Evolutionary conservation across 2,329 filamentous ascomycete species (phyloP).

Genomic region (Cladophialophora carrionii): DNA sequence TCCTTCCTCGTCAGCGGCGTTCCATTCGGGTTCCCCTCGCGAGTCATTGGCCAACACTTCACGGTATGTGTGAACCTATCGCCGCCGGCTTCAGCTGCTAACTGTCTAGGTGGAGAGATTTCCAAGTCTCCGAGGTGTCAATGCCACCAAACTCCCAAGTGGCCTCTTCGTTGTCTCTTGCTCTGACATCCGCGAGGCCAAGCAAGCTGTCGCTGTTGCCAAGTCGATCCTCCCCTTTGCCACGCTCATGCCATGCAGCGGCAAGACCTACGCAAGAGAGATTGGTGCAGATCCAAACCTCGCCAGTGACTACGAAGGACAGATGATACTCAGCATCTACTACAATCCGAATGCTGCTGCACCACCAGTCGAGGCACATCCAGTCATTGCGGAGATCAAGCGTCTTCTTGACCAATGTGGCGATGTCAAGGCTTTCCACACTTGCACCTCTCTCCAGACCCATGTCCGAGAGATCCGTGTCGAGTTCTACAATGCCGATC

Average conservation of each 20-base stretch:
- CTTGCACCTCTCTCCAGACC: slow-evolving; percentile 39
- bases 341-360: slow-evolving; percentile 40
- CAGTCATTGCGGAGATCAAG: slow-evolving; percentile 56
- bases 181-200: slow-evolving; percentile 64
- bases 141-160: slow-evolving; percentile 44
- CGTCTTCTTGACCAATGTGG: slow-evolving; percentile 46
- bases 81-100: slow-evolving; percentile 4
- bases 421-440: slow-evolving; percentile 45
- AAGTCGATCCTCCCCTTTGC: slow-evolving; percentile 53
- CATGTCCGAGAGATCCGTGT: slow-evolving; percentile 45
- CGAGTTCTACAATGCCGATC: slow-evolving; percentile 48
- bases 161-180: slow-evolving; percentile 60
- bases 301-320: slow-evolving; percentile 58
- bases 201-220: slow-evolving; percentile 54
- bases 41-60: slow-evolving; percentile 46
- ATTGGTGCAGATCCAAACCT: slow-evolving; percentile 38
- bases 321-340: slow-evolving; percentile 58
- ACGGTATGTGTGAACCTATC: slow-evolving; percentile 42
- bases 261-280: slow-evolving; percentile 50
- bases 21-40: slow-evolving; percentile 41
- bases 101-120: slow-evolving; percentile 36
- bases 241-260: slow-evolving; percentile 52
- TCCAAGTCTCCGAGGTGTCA: slow-evolving; percentile 45
- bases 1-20: slow-evolving; percentile 36
- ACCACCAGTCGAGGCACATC: slow-evolving; percentile 15